phyloP scores from a whole-genome alignment of 257 asterid genomes.

The Salvia miltiorrhiza region DNA sequence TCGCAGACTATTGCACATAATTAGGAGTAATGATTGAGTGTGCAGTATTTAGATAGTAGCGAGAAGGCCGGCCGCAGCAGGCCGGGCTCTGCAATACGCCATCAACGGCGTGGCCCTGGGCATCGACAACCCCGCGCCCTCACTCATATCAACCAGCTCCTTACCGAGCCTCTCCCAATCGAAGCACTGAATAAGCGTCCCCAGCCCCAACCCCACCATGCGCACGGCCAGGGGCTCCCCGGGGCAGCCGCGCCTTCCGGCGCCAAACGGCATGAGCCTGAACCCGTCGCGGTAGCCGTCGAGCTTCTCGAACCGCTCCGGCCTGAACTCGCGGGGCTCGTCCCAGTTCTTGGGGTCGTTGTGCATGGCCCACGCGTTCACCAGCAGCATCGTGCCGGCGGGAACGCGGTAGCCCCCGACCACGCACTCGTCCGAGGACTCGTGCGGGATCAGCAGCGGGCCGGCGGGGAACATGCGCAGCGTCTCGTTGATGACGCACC shows the following conservation, averaged over 20 bases:
- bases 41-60: conserved; percentile 15
- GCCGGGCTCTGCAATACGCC: conserved; percentile 37
- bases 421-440: conserved; percentile 39
- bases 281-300: conserved; percentile 38
- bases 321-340: conserved; percentile 43
- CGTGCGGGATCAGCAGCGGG: conserved; percentile 59
- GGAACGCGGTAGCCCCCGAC: conserved; percentile 58
- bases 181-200: conserved; percentile 57
- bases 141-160: conserved; percentile 34
- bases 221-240: conserved; percentile 60
- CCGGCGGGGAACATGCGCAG: conserved; percentile 57
- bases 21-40: no score
- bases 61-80: conserved; percentile 11
- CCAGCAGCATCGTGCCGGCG: conserved; percentile 46
- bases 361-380: conserved; percentile 62
- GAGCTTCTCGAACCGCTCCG: conserved; percentile 51
- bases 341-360: conserved; percentile 56
- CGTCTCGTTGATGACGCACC: conserved; percentile 47
- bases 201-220: conserved; percentile 45
- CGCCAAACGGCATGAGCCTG: conserved; percentile 47
- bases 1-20: no score
- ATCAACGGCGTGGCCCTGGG: conserved; percentile 32
- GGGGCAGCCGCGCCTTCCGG: conserved; percentile 68
- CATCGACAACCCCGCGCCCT: conserved; percentile 24
- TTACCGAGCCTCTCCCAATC: conserved; percentile 40